These are phyloP conservation scores for Vigna angularis DNA, from an alignment of 306 rosid genomes.

Conservation along the genomic window DNA sequence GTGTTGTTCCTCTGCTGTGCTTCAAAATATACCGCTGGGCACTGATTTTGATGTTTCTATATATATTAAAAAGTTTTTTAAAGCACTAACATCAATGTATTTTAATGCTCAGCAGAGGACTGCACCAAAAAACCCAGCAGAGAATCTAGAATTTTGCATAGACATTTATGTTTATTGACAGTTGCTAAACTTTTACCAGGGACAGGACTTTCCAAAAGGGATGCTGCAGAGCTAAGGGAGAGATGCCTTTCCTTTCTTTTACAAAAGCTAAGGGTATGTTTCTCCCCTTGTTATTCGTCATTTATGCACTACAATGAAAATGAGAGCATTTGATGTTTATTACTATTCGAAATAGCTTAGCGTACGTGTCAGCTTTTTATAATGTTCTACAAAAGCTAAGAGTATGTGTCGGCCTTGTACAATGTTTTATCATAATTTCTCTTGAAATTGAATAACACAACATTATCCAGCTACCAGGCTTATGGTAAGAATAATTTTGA, in stretches of 20 bases:
- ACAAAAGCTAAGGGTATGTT: slow-evolving; percentile 64
- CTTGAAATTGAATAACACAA: background rate
- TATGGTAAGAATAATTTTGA: background rate
- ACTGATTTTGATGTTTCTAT: no score
- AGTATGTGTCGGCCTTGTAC: no score
- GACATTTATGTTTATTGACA: slow-evolving; percentile 2
- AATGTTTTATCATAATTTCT: background rate
- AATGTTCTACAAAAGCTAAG: background rate
- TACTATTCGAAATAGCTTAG: background rate
- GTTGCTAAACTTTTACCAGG: slow-evolving; percentile 55
- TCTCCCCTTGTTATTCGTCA: slow-evolving; percentile 9
- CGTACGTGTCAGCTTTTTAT: background rate
- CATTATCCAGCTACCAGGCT: background rate
- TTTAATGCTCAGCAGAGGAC: no score
- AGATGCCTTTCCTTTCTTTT: slow-evolving; percentile 67
- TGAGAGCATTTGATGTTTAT: background rate
- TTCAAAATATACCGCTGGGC: no score
- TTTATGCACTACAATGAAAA: background rate
- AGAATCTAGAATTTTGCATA: background rate
- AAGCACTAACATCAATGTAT: no score
- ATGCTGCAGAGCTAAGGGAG: slow-evolving; percentile 67
- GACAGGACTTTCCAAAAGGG: slow-evolving; percentile 71
- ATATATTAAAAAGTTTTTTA: no score
- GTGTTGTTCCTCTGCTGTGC: no score
- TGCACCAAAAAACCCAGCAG: no score